Conservation (phyloP, 441 rosid genomes). For the Jatropha podagrica region DNA sequence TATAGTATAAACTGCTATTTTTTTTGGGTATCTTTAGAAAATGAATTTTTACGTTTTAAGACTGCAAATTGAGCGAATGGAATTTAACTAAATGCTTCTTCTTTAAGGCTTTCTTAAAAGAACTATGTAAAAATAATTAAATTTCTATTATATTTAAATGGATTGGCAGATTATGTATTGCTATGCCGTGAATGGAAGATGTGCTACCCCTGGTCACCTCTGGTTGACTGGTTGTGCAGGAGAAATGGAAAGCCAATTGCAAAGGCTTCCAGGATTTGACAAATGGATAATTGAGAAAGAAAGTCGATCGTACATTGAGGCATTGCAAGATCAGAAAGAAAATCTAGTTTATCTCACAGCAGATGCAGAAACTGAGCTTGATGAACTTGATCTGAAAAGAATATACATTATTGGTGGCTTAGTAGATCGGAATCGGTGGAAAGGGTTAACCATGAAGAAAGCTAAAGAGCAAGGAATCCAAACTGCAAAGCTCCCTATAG, state of each 20-base stretch:
- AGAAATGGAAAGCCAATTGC: conserved; percentile 64
- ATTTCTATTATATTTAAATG: background rate
- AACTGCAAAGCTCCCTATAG: conserved; percentile 84
- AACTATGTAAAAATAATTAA: background rate
- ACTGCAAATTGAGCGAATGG: background rate
- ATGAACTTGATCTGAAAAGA: conserved; percentile 55
- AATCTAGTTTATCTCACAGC: conserved; percentile 85
- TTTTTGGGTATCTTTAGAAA: background rate
- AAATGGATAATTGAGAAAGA: conserved; percentile 91
- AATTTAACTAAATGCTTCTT: background rate
- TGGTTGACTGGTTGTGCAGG: conserved; percentile 86
- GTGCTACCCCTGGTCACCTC: conserved; percentile 55
- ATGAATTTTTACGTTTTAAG: background rate
- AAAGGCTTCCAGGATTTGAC: conserved; percentile 75
- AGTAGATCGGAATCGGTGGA: conserved; percentile 88
- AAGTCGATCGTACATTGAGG: conserved; percentile 59
- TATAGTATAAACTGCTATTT: too few species aligned
- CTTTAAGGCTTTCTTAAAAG: background rate
- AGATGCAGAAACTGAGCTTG: conserved; percentile 69
- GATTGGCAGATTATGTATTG: conserved; percentile 79
- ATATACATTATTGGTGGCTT: conserved; percentile 80
- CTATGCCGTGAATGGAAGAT: conserved; percentile 80
- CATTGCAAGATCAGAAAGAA: conserved; percentile 63
- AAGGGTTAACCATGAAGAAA: conserved; percentile 85
- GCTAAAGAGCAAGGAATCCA: conserved; percentile 85